These are phyloP conservation scores for Helicostylum pulchrum DNA, from an alignment of 192 early-diverging fungal genomes.

Conservation along the genomic window DNA sequence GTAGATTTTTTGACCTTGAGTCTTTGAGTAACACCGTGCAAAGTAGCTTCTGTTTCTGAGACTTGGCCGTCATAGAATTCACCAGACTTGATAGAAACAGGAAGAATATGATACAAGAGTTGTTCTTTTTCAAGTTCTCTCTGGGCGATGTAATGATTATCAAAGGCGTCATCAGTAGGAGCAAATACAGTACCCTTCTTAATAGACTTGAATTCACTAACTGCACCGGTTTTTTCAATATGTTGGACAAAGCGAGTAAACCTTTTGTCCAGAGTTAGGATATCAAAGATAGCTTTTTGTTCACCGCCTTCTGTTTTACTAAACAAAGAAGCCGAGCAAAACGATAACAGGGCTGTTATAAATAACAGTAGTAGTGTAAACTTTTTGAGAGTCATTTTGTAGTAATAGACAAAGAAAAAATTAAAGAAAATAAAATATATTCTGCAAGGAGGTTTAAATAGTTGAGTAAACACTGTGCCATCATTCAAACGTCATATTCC, in stretches of 20 bases:
- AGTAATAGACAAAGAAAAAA: too few relatives aligned
- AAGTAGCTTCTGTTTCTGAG: conserved; percentile 11
- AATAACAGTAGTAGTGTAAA: too few relatives aligned
- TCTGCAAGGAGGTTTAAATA: too few relatives aligned
- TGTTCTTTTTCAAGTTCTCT: conserved; percentile 9
- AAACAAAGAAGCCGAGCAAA: too few relatives aligned
- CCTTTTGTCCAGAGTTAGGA: not conserved
- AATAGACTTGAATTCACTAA: not conserved
- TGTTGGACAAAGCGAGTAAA: not conserved
- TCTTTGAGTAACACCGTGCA: not conserved
- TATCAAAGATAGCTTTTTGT: conserved; percentile 1
- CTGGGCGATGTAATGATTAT: conserved; percentile 12
- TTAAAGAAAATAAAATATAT: too few relatives aligned
- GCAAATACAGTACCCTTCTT: conserved; percentile 42
- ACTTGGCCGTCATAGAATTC: conserved; percentile 23
- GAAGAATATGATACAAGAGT: conserved; percentile 22
- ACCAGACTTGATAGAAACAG: not conserved
- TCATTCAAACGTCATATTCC: too few relatives aligned
- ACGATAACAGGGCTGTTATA: too few relatives aligned
- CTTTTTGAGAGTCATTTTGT: too few relatives aligned
- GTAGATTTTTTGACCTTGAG: conserved; percentile 12
- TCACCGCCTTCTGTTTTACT: not conserved
- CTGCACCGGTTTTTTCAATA: not conserved
- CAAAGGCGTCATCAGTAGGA: conserved; percentile 44
- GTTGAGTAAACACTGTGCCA: too few relatives aligned